Evolutionary conservation across 805 yeast genomes (phyloP).

Genomic region (Yarrowia keelungensis): DNA sequence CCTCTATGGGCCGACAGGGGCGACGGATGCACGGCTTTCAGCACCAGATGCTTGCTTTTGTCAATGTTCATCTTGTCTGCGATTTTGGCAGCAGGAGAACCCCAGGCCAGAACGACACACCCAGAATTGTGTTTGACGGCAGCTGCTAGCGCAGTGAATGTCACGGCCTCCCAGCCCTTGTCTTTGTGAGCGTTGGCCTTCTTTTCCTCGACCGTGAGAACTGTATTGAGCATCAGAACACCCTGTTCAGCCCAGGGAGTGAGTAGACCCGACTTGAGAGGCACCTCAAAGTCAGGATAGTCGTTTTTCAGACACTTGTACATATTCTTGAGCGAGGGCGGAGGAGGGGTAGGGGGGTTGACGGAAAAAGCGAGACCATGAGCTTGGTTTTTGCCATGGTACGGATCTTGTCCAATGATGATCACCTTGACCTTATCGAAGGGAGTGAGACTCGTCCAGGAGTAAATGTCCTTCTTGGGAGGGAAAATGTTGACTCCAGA

Average conservation of each 20-base stretch:
- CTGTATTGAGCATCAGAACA: constrained; percentile 83
- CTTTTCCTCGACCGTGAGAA: constrained; percentile 91
- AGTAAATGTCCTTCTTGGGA: constrained; percentile 74
- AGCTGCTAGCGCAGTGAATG: constrained; percentile 71
- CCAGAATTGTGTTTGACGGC: constrained; percentile 57
- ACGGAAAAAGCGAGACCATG: constrained; percentile 97
- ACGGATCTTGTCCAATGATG: constrained; percentile 95
- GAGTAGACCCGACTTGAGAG: constrained; percentile 66
- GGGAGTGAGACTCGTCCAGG: constrained; percentile 91
- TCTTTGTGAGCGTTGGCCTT: constrained; percentile 91
- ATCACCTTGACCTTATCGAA: constrained; percentile 74
- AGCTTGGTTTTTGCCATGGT: constrained; percentile 91
- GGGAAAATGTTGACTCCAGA: constrained; percentile 72
- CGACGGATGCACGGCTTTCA: constrained; percentile 89
- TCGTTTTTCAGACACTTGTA: constrained; percentile 74
- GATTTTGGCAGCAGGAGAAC: constrained; percentile 72
- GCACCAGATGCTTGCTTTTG: constrained; percentile 52
- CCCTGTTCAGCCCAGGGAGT: constrained; percentile 88
- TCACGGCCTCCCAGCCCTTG: constrained; percentile 91
- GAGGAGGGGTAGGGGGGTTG: constrained; percentile 80
- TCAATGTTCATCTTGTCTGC: constrained; percentile 54
- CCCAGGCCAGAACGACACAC: constrained; percentile 69
- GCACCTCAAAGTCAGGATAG: constrained; percentile 72
- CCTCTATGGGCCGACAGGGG: constrained; percentile 92
- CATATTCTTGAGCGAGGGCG: constrained; percentile 86